phyloP scores from a whole-genome alignment of 192 early-diverging fungal genomes.

The Gonapodya prolifera region DNA sequence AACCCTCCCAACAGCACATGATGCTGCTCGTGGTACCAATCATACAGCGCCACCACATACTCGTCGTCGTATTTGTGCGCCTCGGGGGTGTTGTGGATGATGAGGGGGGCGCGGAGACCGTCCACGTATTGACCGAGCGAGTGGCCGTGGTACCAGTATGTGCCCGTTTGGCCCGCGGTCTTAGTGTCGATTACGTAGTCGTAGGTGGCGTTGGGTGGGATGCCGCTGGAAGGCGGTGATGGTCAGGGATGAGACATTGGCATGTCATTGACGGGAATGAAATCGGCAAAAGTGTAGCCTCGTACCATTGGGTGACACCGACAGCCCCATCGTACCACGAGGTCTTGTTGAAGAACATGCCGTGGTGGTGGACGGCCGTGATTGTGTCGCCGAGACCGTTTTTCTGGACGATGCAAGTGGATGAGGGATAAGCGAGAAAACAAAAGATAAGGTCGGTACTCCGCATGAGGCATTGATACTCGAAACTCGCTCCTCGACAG shows the following conservation, averaged over 20 bases:
- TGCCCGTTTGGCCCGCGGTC: conserved; percentile 72
- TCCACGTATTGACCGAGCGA: conserved; percentile 64
- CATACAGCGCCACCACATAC: too few relatives aligned
- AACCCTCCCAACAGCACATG: conserved; percentile 34
- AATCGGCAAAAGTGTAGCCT: background rate
- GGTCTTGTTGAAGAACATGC: conserved; percentile 62
- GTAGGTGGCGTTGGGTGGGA: conserved; percentile 48
- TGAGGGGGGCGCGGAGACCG: conserved; percentile 58
- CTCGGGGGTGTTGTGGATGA: conserved; percentile 49
- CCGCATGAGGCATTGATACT: conserved; percentile 30
- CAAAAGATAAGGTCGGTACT: conserved; percentile 18
- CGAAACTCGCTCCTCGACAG: background rate
- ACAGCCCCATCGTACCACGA: conserved; percentile 57
- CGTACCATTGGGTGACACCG: conserved; percentile 52
- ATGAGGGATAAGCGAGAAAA: conserved; percentile 24
- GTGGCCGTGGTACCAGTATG: conserved; percentile 78
- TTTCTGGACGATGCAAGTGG: conserved; percentile 13
- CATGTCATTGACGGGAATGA: background rate
- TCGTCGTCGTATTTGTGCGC: conserved; percentile 56
- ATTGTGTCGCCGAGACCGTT: conserved; percentile 23
- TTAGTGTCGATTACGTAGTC: conserved; percentile 53
- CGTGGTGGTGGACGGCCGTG: too few relatives aligned
- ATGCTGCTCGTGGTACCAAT: conserved; percentile 63
- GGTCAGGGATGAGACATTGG: too few relatives aligned
- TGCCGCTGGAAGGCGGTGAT: conserved; percentile 40